A percentile compares a stretch with the other conserved stretches of the same genome.
Conservation (phyloP, 805 yeast genomes). For the Metschnikowia kunwiensis region DNA sequence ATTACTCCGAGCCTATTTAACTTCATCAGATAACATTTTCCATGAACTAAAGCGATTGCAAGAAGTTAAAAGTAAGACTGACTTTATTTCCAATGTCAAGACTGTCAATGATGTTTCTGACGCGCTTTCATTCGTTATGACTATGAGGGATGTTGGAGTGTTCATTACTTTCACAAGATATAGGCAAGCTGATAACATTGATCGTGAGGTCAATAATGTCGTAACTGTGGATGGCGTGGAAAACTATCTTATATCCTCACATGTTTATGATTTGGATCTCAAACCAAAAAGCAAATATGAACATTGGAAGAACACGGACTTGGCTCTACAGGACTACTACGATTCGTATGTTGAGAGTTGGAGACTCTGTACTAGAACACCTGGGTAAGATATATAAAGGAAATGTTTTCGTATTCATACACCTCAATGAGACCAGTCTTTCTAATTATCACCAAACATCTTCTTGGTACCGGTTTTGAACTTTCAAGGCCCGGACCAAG, state of each 20-base stretch:
- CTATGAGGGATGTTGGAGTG: slow-evolving; percentile 56
- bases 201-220: too few species aligned
- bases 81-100: slow-evolving; percentile 29
- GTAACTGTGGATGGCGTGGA: too few species aligned
- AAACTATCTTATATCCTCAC: too few species aligned
- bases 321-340: slow-evolving; percentile 19
- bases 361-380: neutral
- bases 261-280: slow-evolving; percentile 48
- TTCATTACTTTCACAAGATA: too few species aligned
- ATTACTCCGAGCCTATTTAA: slow-evolving; percentile 2
- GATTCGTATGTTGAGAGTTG: slow-evolving; percentile 3
- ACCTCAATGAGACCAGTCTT: neutral
- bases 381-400: too few species aligned
- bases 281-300: slow-evolving; percentile 42
- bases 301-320: slow-evolving; percentile 47
- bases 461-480: slow-evolving; percentile 89
- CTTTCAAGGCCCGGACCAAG: slow-evolving; percentile 71
- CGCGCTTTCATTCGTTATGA: slow-evolving; percentile 45
- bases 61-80: slow-evolving; percentile 30
- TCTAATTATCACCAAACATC: slow-evolving; percentile 96
- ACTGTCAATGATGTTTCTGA: slow-evolving; percentile 38
- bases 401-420: too few species aligned
- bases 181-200: too few species aligned
- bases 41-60: slow-evolving; percentile 35
- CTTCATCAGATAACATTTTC: slow-evolving; percentile 17